These are phyloP conservation scores for Aphanomyces euteiches DNA, from an alignment of 352 stramenopile species.

Conservation along the genomic window DNA sequence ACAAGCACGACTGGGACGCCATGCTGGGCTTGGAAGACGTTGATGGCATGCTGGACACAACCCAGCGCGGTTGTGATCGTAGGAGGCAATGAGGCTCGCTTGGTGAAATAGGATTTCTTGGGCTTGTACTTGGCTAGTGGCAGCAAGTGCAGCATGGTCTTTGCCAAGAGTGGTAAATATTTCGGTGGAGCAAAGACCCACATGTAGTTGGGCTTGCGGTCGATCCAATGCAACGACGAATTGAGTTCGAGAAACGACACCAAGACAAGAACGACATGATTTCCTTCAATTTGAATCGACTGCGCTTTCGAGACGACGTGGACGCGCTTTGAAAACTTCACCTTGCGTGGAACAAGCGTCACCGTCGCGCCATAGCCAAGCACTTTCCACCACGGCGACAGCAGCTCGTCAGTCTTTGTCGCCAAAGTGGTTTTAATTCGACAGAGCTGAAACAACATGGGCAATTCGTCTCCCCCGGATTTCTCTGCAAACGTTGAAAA, in stretches of 20 bases:
- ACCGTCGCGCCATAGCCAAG: not conserved
- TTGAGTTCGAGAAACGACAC: not conserved
- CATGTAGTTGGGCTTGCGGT: not conserved
- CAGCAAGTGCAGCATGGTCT: not conserved
- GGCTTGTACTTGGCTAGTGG: not conserved
- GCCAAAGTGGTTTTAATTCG: not conserved
- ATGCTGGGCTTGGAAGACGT: not conserved
- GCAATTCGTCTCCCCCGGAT: not conserved
- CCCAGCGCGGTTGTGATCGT: not conserved
- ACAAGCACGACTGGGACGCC: not conserved
- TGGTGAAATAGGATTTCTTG: not conserved
- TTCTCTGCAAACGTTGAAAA: not conserved
- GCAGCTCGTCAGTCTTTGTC: not conserved
- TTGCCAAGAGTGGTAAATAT: not conserved
- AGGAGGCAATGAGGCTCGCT: not conserved
- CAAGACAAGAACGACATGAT: not conserved
- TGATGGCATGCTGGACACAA: not conserved
- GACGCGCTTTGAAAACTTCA: not conserved
- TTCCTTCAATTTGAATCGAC: not conserved
- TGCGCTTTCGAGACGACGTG: not conserved
- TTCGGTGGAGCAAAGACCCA: not conserved
- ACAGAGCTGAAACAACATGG: not conserved
- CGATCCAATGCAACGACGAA: not conserved
- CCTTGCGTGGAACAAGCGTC: not conserved
- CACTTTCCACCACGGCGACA: conserved; percentile 13